Conservation (phyloP, 2,329 filamentous ascomycete species). For the Truncatella angustata region DNA sequence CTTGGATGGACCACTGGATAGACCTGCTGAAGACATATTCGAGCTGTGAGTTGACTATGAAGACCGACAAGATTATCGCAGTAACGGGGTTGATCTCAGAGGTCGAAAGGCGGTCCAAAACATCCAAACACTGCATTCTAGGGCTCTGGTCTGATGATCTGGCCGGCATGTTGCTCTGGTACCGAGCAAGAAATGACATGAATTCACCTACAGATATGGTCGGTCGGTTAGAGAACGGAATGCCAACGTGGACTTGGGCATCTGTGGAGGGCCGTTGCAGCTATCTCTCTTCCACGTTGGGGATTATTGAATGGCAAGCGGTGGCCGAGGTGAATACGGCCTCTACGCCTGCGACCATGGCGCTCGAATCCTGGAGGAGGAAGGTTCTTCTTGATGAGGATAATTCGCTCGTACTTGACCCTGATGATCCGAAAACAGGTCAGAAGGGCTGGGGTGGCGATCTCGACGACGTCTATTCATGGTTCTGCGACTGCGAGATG, state of each 20-base stretch:
- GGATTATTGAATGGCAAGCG: conserved; percentile 5
- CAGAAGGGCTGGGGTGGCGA: conserved; percentile 1
- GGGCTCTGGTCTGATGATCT: conserved; percentile 12
- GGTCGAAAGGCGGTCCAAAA: conserved; percentile 1
- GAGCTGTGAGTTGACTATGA: conserved; percentile 6
- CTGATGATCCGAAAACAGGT: not conserved
- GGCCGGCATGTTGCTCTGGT: conserved; percentile 6
- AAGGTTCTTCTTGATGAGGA: not conserved
- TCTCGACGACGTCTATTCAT: conserved; percentile 3
- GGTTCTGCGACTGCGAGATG: conserved; percentile 6
- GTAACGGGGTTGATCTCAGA: conserved; percentile 7
- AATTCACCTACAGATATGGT: not conserved
- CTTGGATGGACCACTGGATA: conserved; percentile 11
- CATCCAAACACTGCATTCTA: not conserved
- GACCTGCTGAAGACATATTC: conserved; percentile 7
- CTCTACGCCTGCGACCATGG: not conserved
- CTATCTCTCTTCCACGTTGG: not conserved
- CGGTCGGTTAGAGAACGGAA: not conserved
- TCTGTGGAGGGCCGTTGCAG: conserved; percentile 9
- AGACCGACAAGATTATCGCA: conserved; percentile 10
- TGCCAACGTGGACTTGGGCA: conserved; percentile 10
- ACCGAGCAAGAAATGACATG: not conserved
- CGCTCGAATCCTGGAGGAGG: not conserved
- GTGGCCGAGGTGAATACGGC: not conserved
- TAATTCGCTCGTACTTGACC: not conserved